phyloP scores from a whole-genome alignment of 2,329 filamentous ascomycete species.

The Arthrobotrys sinensis region DNA sequence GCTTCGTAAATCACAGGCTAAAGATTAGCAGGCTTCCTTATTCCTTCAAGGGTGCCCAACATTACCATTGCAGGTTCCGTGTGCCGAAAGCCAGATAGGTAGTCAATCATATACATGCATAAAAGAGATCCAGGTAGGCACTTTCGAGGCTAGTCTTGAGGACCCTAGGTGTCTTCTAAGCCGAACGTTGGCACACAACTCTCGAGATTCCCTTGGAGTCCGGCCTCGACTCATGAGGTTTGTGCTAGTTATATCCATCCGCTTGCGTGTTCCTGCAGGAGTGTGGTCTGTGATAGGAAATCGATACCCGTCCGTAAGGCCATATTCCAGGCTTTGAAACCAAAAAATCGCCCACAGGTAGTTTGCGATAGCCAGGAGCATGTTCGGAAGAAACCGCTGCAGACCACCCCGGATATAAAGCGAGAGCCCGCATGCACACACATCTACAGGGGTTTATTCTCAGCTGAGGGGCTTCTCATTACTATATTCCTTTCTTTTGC shows the following conservation, averaged over 20 bases:
- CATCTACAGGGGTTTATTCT: background rate
- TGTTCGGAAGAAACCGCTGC: background rate
- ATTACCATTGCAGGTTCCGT: background rate
- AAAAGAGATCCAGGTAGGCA: too few species aligned
- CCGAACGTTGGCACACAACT: too few species aligned
- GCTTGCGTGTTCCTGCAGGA: conserved; percentile 25
- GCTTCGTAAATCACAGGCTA: background rate
- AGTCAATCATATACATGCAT: too few species aligned
- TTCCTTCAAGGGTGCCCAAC: background rate
- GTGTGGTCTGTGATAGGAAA: background rate
- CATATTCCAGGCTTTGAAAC: background rate
- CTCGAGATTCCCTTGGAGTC: background rate
- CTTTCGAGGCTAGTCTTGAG: too few species aligned
- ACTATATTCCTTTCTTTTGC: too few species aligned
- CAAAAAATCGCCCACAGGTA: background rate
- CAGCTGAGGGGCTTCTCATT: too few species aligned
- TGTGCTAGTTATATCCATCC: background rate
- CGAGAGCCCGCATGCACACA: background rate
- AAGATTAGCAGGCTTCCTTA: background rate
- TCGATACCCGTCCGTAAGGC: background rate
- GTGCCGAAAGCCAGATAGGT: too few species aligned
- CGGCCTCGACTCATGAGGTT: background rate
- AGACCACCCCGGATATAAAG: background rate
- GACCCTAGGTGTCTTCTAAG: too few species aligned
- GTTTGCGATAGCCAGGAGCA: background rate